phyloP scores from a whole-genome alignment of 2,329 filamentous ascomycete species.

The Cytospora mali region DNA sequence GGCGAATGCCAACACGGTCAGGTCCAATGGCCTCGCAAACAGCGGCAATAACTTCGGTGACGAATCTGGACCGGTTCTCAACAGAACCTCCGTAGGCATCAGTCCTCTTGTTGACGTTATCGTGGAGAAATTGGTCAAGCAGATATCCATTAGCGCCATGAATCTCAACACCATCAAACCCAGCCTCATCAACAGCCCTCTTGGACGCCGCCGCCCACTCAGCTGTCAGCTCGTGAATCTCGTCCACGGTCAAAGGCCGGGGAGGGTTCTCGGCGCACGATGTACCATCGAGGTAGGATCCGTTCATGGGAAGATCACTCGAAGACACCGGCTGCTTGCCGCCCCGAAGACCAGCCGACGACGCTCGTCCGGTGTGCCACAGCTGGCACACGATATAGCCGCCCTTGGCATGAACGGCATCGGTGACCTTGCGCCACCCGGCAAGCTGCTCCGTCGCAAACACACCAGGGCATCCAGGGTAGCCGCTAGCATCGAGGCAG shows the following conservation, averaged over 20 bases:
- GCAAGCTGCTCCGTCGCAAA: slow-evolving; percentile 36
- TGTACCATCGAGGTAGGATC: slow-evolving; percentile 29
- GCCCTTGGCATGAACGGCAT: slow-evolving; percentile 61
- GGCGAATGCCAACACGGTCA: slow-evolving; percentile 56
- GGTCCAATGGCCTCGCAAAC: slow-evolving; percentile 48
- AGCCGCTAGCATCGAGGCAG: slow-evolving; percentile 34
- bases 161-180: slow-evolving; percentile 71
- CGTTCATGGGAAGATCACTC: slow-evolving; percentile 28
- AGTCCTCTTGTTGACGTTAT: slow-evolving; percentile 51
- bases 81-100: slow-evolving; percentile 57
- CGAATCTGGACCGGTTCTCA: slow-evolving; percentile 55
- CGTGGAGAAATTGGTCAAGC: slow-evolving; percentile 61
- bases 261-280: slow-evolving; percentile 44
- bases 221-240: slow-evolving; percentile 63
- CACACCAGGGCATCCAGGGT: slow-evolving; percentile 36
- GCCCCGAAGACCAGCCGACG: slow-evolving; percentile 26
- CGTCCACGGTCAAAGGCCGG: slow-evolving; percentile 62
- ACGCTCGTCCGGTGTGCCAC: slow-evolving; percentile 44
- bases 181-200: slow-evolving; percentile 60
- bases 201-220: slow-evolving; percentile 57
- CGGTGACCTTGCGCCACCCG: slow-evolving; percentile 52
- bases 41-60: slow-evolving; percentile 51
- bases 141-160: slow-evolving; percentile 63
- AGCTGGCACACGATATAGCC: slow-evolving; percentile 61
- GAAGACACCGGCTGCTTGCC: slow-evolving; percentile 21